Evolutionary conservation across 371 early-diverging fungal genomes (phyloP), one percentile per base, ranked within the genome.

Genomic region (Mortierella polycephala): DNA sequence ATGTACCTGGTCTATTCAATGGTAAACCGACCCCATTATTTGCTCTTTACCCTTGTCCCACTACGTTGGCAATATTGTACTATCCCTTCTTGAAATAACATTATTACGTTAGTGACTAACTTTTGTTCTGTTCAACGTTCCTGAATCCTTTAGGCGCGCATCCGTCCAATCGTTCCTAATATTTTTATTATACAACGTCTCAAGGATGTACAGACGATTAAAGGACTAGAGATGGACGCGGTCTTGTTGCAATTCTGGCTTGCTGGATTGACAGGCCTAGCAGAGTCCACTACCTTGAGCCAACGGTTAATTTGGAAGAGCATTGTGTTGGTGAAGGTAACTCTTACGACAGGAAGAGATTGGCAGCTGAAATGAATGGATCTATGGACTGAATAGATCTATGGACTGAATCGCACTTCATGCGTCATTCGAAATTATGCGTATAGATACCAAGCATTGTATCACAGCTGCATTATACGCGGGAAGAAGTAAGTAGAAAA

Each of bases 231-330:
- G 30, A 61, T 72, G 62, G 79, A 69, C 4, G 57, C 62, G 18
- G 65, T 79, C 14, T 66, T 79, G 4, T 60, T 79, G 8, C 73
- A 79, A 46, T 62, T 72, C 30, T 79, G 79, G 79, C 57, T 79
- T 7, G 72, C 79, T 39, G 73, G 69, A 55, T 44, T 79, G 37
- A 79, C 79, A 40, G 79, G 79, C 7, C 49, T 79, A 3, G 72
- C 79, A 0, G 79, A 79, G 42, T 67, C 79, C 8, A 62, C n/a
- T 16, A 39, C 66, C 0, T 58, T 62, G 20, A 55, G 57, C 45
- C 79, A 79, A 18, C 69, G 79, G 7, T 49, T 65, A 20, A 58
- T 79, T 41, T 79, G 79, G 79, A 79, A 72, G 61, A 69, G 71
- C 23, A 37, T 79, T 30, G 66, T 79, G 10, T 59, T 69, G 9